A percentile compares a stretch with the other conserved stretches of the same genome.
Evolutionary conservation across 1,284 basidiomycete genomes (phyloP).

Genomic region (Marasmius sp.): DNA sequence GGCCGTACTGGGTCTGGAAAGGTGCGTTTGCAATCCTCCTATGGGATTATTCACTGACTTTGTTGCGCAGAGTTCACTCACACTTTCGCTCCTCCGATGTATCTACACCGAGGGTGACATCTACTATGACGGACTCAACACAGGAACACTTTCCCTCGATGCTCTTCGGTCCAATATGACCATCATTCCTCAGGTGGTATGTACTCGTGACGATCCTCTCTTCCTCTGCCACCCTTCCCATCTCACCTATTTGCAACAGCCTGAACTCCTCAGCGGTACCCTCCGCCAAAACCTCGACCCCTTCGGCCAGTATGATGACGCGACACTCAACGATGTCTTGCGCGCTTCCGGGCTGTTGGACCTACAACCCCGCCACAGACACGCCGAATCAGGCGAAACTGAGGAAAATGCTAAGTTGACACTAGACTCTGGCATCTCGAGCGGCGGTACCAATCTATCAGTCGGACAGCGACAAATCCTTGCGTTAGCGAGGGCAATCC

Average conservation of each 20-base stretch:
- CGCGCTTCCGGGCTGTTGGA: constrained; percentile 55
- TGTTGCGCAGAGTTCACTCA: constrained; percentile 42
- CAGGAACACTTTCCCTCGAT: constrained; percentile 59
- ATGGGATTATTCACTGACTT: constrained; percentile 36
- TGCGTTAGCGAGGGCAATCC: constrained; percentile 58
- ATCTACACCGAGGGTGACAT: constrained; percentile 59
- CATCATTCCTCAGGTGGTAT: constrained; percentile 55
- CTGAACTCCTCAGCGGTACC: constrained; percentile 64
- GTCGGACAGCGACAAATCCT: constrained; percentile 73
- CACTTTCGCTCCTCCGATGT: constrained; percentile 53
- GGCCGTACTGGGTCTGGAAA: constrained; percentile 81
- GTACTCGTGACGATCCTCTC: constrained; percentile 23
- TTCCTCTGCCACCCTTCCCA: constrained; percentile 20
- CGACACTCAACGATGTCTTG: constrained; percentile 52
- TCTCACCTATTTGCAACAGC: constrained; percentile 44
- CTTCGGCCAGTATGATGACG: constrained; percentile 73
- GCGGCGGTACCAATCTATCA: constrained; percentile 64
- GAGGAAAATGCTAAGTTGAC: constrained; percentile 48
- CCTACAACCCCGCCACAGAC: constrained; percentile 31
- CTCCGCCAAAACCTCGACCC: constrained; percentile 66
- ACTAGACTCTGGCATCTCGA: constrained; percentile 52
- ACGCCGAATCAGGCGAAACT: background rate
- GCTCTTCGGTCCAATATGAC: constrained; percentile 60
- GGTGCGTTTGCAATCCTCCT: constrained; percentile 36
- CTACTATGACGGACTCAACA: constrained; percentile 48